Conservation (phyloP, 176 grass and related monocot genomes). For the Oryza rufipogon region DNA sequence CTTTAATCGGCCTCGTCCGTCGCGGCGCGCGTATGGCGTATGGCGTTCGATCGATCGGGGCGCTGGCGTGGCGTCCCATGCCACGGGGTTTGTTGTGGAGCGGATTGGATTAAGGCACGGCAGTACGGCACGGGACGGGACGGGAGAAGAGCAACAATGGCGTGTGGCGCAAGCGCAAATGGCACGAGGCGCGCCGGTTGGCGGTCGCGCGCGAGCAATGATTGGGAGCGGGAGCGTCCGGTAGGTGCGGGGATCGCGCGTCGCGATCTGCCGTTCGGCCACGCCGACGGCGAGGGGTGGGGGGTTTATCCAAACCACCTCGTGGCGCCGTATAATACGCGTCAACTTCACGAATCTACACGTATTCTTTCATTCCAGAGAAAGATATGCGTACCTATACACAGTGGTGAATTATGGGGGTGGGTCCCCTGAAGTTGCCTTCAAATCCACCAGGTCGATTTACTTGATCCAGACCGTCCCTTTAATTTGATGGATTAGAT, state of each 20-base stretch:
- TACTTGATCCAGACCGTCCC: too few species aligned
- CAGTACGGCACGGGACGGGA: too few species aligned
- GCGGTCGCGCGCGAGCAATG: conserved; percentile 23
- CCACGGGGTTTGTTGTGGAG: not conserved
- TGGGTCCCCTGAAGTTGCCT: too few species aligned
- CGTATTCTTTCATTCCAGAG: not conserved
- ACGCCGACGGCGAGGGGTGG: not conserved
- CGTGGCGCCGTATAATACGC: not conserved
- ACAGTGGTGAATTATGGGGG: not conserved
- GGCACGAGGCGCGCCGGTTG: not conserved
- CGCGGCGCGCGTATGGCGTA: too few species aligned
- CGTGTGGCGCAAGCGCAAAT: not conserved
- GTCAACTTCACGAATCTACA: not conserved
- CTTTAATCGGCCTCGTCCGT: not conserved
- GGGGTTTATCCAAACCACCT: not conserved
- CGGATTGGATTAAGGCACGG: not conserved
- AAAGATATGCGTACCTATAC: not conserved
- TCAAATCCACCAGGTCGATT: too few species aligned
- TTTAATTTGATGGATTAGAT: too few species aligned
- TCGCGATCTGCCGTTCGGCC: not conserved
- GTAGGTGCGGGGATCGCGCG: not conserved
- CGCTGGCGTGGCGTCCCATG: not conserved
- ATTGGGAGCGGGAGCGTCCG: not conserved
- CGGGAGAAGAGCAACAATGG: too few species aligned
- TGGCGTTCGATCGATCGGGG: not conserved